Evolutionary conservation across 805 yeast genomes (phyloP).

Genomic region (Spathaspora gorwiae): DNA sequence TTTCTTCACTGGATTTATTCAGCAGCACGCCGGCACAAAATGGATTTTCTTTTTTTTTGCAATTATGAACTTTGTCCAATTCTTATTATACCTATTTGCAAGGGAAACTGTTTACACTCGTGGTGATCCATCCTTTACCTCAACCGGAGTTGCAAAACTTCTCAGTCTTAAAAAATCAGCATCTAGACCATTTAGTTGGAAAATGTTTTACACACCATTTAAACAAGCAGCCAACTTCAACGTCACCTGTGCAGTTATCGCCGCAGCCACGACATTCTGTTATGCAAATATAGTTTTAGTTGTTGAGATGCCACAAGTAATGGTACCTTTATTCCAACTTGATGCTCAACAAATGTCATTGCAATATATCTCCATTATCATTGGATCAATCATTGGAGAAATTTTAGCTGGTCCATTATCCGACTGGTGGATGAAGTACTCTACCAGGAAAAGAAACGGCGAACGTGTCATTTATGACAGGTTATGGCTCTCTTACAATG

Average conservation of each 20-base stretch:
- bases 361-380: slow-evolving; percentile 17
- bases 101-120: slow-evolving; percentile 7
- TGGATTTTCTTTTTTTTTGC: slow-evolving; percentile 11
- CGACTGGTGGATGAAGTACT: slow-evolving; percentile 18
- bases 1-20: slow-evolving; percentile 11
- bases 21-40: slow-evolving; percentile 7
- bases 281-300: slow-evolving; percentile 17
- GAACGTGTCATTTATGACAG: slow-evolving; percentile 8
- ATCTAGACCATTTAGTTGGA: slow-evolving; percentile 1
- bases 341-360: slow-evolving; percentile 17
- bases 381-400: slow-evolving; percentile 20
- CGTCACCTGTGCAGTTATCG: slow-evolving; percentile 11
- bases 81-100: slow-evolving; percentile 4
- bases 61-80: slow-evolving; percentile 10
- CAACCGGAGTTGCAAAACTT: not conserved
- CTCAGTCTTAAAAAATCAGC: not conserved
- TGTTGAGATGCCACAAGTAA: slow-evolving; percentile 18
- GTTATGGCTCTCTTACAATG: slow-evolving; percentile 17
- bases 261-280: slow-evolving; percentile 14
- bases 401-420: slow-evolving; percentile 16
- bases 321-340: slow-evolving; percentile 12
- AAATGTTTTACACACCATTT: slow-evolving; percentile 7
- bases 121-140: not conserved
- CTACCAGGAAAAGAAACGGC: slow-evolving; percentile 1
- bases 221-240: slow-evolving; percentile 1